These are phyloP conservation scores for Chenopodium formosanum DNA, from an alignment of 148 eudicot species.

Conservation along the genomic window DNA sequence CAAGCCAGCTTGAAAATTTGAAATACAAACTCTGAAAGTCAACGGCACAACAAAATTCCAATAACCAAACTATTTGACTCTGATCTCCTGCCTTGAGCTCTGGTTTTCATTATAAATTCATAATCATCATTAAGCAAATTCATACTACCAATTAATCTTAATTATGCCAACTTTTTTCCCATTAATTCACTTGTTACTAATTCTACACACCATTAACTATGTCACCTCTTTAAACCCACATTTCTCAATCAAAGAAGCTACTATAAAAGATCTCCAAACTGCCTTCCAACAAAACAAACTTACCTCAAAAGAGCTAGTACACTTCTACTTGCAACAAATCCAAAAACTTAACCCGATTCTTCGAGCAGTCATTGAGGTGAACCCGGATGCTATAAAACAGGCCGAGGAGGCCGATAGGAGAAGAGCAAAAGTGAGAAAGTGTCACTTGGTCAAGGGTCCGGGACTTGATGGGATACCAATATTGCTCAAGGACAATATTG, in stretches of 20 bases:
- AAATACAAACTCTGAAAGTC: no score
- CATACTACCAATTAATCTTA: not conserved
- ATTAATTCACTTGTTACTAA: not conserved
- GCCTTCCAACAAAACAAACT: slow-evolving; percentile 52
- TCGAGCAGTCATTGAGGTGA: slow-evolving; percentile 35
- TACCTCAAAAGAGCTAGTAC: slow-evolving; percentile 49
- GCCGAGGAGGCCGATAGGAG: slow-evolving; percentile 30
- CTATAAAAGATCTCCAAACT: slow-evolving; percentile 41
- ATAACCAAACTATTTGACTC: not conserved
- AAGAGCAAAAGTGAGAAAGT: not conserved
- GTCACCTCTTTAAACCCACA: not conserved
- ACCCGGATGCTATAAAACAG: slow-evolving; percentile 35
- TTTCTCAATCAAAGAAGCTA: slow-evolving; percentile 49
- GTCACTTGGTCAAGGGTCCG: not conserved
- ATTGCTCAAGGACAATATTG: slow-evolving; percentile 41
- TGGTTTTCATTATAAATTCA: not conserved
- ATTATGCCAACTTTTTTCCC: not conserved
- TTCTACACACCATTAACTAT: not conserved
- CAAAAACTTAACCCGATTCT: slow-evolving; percentile 43
- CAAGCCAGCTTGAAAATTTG: no score
- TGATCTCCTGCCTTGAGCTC: not conserved
- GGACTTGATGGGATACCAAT: slow-evolving; percentile 39
- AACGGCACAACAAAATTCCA: not conserved
- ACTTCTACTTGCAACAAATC: slow-evolving; percentile 47
- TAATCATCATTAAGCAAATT: not conserved